Evolutionary conservation across 2,329 filamentous ascomycete species (phyloP).

Genomic region (Curvularia sp.): DNA sequence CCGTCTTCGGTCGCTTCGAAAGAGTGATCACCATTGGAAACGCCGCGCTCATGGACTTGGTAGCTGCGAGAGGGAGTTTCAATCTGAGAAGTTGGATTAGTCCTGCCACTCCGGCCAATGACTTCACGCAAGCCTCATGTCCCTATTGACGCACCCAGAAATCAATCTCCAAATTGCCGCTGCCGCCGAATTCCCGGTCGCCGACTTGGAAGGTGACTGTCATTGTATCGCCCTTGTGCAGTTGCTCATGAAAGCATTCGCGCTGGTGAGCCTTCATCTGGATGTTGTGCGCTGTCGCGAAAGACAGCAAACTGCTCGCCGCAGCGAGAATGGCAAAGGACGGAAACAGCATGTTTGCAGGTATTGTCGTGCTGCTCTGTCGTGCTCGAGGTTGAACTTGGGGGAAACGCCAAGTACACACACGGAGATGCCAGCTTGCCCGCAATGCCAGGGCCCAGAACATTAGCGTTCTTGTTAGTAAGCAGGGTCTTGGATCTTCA

Average conservation of each 20-base stretch:
- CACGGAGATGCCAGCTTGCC: slow-evolving; percentile 45
- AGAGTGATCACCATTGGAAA: slow-evolving; percentile 91
- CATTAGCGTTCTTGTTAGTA: slow-evolving; percentile 10
- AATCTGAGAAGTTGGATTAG: slow-evolving; percentile 61
- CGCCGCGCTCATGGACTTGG: slow-evolving; percentile 78
- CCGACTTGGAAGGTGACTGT: slow-evolving; percentile 98
- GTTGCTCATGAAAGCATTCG: slow-evolving; percentile 95
- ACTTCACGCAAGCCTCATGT: not conserved
- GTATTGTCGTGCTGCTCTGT: slow-evolving; percentile 22
- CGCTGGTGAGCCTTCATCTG: slow-evolving; percentile 89
- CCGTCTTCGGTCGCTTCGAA: slow-evolving; percentile 87
- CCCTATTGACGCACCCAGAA: slow-evolving; percentile 76
- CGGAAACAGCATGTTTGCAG: slow-evolving; percentile 45
- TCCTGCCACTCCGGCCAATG: not conserved
- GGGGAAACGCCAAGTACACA: slow-evolving; percentile 21
- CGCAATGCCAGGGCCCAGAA: slow-evolving; percentile 31
- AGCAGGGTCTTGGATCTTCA: not conserved
- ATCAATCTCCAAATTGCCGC: slow-evolving; percentile 94
- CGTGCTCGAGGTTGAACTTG: slow-evolving; percentile 16
- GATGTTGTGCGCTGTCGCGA: slow-evolving; percentile 87
- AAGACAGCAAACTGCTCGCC: slow-evolving; percentile 66
- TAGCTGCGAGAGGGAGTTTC: slow-evolving; percentile 77
- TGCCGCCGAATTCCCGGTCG: slow-evolving; percentile 92
- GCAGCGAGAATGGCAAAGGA: slow-evolving; percentile 50
- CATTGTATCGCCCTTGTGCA: slow-evolving; percentile 96